phyloP scores from a whole-genome alignment of 202 grass and related monocot genomes.

The Panicum hallii region DNA sequence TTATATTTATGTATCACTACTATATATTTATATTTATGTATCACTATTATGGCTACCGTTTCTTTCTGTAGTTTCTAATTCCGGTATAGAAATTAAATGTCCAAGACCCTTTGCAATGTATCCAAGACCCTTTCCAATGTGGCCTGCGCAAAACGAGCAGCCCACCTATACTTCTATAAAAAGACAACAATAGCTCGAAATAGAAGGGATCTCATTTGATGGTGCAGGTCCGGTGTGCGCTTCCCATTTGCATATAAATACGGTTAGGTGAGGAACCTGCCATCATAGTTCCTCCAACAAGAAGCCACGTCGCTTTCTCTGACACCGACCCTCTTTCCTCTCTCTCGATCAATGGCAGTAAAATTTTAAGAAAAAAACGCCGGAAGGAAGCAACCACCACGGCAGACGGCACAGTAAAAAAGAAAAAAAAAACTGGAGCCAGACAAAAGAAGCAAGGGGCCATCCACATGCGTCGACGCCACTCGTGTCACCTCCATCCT shows the following conservation, averaged over 20 bases:
- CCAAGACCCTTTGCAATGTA: not conserved
- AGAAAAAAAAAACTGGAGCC: not conserved
- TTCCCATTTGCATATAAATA: constrained; percentile 20
- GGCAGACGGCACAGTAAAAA: not conserved
- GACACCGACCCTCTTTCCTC: not conserved
- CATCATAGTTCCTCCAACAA: constrained; percentile 41
- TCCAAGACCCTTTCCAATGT: not conserved
- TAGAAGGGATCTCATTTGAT: not conserved
- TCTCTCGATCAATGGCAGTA: not conserved
- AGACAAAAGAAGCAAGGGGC: not conserved
- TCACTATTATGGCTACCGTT: not conserved
- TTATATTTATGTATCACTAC: not conserved
- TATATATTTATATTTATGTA: not conserved
- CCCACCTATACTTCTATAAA: not conserved
- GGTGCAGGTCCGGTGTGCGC: not conserved
- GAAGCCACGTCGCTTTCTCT: constrained; percentile 42
- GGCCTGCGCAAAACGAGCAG: not conserved
- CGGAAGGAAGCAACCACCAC: not conserved
- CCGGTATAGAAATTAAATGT: not conserved
- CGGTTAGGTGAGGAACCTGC: constrained; percentile 8
- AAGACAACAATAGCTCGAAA: not conserved
- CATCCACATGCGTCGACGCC: constrained; percentile 32
- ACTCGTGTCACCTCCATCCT: constrained; percentile 51
- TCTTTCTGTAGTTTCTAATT: not conserved
- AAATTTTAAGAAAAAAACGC: not conserved